A percentile compares a stretch with the other conserved stretches of the same genome.
Conservation (phyloP, 177 flowering plant species). For the Vitis hybrid region DNA sequence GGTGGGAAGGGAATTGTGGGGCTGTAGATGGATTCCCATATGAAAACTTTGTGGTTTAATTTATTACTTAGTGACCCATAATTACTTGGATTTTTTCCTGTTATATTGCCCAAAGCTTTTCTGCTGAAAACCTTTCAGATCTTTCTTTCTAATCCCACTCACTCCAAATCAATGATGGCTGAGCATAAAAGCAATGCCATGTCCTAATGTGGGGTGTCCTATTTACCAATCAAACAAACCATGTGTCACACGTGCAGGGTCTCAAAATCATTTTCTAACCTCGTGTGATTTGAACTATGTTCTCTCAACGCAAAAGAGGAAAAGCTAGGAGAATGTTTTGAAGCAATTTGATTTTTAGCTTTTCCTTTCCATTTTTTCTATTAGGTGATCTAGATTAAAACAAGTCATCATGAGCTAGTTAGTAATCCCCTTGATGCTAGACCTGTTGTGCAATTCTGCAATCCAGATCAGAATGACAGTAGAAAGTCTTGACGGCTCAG, state of each 20-base stretch:
- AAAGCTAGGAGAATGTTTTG: not conserved
- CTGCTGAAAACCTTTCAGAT: not conserved
- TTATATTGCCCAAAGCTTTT: not conserved
- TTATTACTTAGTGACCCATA: not conserved
- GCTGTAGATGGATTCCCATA: slow-evolving; percentile 14
- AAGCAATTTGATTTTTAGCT: too few relatives aligned
- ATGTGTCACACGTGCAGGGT: slow-evolving; percentile 5
- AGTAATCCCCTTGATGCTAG: too few relatives aligned
- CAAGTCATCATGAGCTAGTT: too few relatives aligned
- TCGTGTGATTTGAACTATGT: not conserved
- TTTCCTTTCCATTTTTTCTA: too few relatives aligned
- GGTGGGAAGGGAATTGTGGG: not conserved
- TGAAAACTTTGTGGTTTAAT: slow-evolving; percentile 3
- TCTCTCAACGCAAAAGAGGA: not conserved
- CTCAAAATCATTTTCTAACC: not conserved
- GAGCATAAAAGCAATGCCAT: slow-evolving; percentile 16
- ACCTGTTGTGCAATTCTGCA: too few relatives aligned
- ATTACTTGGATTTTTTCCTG: slow-evolving; percentile 1
- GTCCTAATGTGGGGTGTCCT: slow-evolving; percentile 8
- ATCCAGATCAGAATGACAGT: too few relatives aligned
- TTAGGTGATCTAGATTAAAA: too few relatives aligned
- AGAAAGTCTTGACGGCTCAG: too few relatives aligned
- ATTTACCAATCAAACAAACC: slow-evolving; percentile 6
- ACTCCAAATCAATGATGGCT: slow-evolving; percentile 12
- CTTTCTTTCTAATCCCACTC: slow-evolving; percentile 1